These are phyloP conservation scores for Solioccasus polychromus DNA, from an alignment of 768 basidiomycete genomes.

Conservation along the genomic window DNA sequence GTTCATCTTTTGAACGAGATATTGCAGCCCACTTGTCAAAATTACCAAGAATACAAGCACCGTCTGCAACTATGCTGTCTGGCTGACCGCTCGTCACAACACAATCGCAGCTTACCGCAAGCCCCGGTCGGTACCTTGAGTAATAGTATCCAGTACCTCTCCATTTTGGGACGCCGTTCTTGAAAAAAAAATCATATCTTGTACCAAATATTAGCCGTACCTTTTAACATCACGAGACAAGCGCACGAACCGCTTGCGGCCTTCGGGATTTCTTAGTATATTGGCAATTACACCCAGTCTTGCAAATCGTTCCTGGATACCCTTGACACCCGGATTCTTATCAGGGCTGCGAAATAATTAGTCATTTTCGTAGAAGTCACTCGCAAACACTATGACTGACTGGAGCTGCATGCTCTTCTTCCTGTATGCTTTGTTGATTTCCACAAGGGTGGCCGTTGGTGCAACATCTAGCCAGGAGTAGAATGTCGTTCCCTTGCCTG, in stretches of 20 bases:
- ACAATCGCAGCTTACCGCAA: conserved; percentile 50
- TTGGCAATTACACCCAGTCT: conserved; percentile 81
- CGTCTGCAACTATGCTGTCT: conserved; percentile 40
- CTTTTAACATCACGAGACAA: not conserved
- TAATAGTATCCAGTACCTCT: conserved; percentile 97
- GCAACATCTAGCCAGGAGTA: conserved; percentile 91
- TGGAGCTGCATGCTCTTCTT: conserved; percentile 89
- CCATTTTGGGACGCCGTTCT: conserved; percentile 97
- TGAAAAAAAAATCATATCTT: conserved; percentile 93
- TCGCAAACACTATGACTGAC: conserved; percentile 49
- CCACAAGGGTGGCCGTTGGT: conserved; percentile 64
- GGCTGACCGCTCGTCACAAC: conserved; percentile 1
- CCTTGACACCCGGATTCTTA: conserved; percentile 86
- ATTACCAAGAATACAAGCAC: conserved; percentile 76
- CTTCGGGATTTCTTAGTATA: conserved; percentile 75
- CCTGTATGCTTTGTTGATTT: conserved; percentile 88
- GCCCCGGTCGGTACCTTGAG: conserved; percentile 90
- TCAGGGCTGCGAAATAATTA: conserved; percentile 64
- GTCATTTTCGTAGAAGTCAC: conserved; percentile 1
- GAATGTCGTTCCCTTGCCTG: conserved; percentile 88
- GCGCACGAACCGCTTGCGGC: conserved; percentile 65
- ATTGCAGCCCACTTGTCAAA: conserved; percentile 80
- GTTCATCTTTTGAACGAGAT: conserved; percentile 74
- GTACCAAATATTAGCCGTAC: conserved; percentile 1
- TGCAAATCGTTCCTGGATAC: conserved; percentile 87